Conservation (phyloP, 2,329 filamentous ascomycete genomes). For the Chrysosporium keratinophilum region DNA sequence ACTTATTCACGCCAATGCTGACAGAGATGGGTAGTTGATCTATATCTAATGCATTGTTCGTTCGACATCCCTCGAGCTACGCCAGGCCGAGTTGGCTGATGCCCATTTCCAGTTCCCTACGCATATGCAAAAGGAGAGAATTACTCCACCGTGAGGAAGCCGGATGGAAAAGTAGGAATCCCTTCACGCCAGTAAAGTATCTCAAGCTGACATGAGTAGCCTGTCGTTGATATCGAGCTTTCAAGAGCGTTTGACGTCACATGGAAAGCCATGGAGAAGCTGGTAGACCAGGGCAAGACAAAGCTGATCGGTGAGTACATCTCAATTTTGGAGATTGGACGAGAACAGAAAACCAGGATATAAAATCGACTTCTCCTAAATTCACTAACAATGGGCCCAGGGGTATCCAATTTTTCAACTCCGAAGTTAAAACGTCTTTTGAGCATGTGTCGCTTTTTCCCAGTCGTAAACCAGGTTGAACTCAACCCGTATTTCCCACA, state of each 20-base stretch:
- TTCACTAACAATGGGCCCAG: background rate
- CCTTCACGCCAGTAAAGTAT: conserved; percentile 14
- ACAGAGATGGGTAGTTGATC: background rate
- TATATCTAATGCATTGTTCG: conserved; percentile 27
- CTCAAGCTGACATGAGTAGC: conserved; percentile 22
- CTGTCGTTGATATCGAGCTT: conserved; percentile 13
- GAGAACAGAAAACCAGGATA: conserved; percentile 13
- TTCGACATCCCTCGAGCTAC: conserved; percentile 3
- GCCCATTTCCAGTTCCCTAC: conserved; percentile 4
- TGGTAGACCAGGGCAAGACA: conserved; percentile 28
- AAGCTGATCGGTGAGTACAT: conserved; percentile 25
- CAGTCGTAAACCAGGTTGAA: conserved; percentile 57
- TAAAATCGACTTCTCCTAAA: background rate
- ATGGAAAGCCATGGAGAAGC: conserved; percentile 30
- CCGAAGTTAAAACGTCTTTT: conserved; percentile 23
- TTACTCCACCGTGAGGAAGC: conserved; percentile 6
- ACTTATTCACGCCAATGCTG: too few relatives aligned
- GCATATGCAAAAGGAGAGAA: conserved; percentile 13
- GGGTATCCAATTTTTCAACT: conserved; percentile 35
- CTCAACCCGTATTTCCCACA: conserved; percentile 42
- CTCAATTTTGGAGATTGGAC: conserved; percentile 1
- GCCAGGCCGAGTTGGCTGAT: conserved; percentile 1
- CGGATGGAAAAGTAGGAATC: conserved; percentile 12
- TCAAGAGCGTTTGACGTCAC: conserved; percentile 20
- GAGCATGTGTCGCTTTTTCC: conserved; percentile 41